Evolutionary conservation across 164 flowering plant species (phyloP), one percentile per base, ranked within the genome.

Genomic region (Dillenia turbinata): DNA sequence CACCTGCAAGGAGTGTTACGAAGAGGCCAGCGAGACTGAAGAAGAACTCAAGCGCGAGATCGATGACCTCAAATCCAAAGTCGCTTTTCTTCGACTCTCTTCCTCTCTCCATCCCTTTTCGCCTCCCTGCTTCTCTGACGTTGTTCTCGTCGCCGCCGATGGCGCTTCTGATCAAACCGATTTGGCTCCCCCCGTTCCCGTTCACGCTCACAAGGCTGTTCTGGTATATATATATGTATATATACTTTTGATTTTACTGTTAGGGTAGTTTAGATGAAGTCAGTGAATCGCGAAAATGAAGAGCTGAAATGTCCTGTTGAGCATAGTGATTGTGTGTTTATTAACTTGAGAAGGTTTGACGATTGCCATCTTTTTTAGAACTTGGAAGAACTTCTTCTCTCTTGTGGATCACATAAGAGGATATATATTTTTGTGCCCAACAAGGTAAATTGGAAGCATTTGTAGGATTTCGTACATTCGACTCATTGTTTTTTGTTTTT

Each of bases 1-100:
- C 8, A 92, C 95, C 0, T 92, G 96, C 82, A 80, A 81, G 74
- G 96, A 88, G 85, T 92, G 98, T 69, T 92, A 90, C 83, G 90
- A 86, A 73, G 96, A 92, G 68, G 96, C 96, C 1, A 83, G 89
- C 76, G 98, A 92, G 81, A 86, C 92, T 8, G 86, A 92, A 75
- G 89, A 86, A 50, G 96, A 87, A 72, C 82, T 85, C 44, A 88
- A 92, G 79, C 79, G 87, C 6, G 93, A 92, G 85, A 90, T 92
- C 80, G 92, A 85, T 10, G 98, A 89, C 15, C 83, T 92, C 65
- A 89, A 85, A 57, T 63, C 95, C 62, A 92, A 86, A 65, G 78
- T 88, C 47, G 73, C 87, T 26, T 92, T 92, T 62, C 79, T 89
- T 52, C 67, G 71, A 16, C 67, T 77, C 49, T 73, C 58, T 22